Evolutionary conservation across 352 stramenopile genomes (phyloP), one percentile per base, ranked within the genome.

Genomic region (Pythium scleroteichum): DNA sequence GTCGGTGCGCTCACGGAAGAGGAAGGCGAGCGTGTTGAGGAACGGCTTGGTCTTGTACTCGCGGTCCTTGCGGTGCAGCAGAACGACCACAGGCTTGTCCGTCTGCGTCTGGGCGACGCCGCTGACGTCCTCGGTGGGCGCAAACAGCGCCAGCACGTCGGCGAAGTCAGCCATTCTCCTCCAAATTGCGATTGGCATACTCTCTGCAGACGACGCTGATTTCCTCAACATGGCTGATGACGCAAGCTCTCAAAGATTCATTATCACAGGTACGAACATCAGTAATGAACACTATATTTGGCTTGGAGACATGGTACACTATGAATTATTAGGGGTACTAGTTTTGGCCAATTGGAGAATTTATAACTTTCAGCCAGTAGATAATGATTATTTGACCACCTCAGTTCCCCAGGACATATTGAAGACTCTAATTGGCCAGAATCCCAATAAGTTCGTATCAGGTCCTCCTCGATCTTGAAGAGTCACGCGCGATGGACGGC

Each of bases 1-100:
- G 51, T 88, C 81, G n/a, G 69, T 66, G 65, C 84, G 81, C 20
- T 73, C 72, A 41, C 75, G 72, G 53, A 93, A 74, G 56, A 91
- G 69, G 69, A 88, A 88, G 44, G 67, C 65, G 32, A 90, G 50
- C 29, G 79, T 69, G 46, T 72, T 53, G 22, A 89, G 12, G 42
- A 89, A 73, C 24, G 76, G 73, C 57, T 78, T 76, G 50, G 72
- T 73, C 49, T 70, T 73, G 69, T 69, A 69, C 60, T 75, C 69
- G 27, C 66, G 49, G 27, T 65, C 69, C 53, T 41, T 42, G 57
- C 71, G 69, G 52, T 72, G 66, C 38, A 62, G 44, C 55, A 79
- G 69, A 41, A 76, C 60, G 14, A 80, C 62, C 17, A 78, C 46
- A 10, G 60, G 48, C 54, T 68, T 62, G 33, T 14, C 53, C 32